Conservation (phyloP, 2,329 filamentous ascomycete species). For the Cladosporium sp. region DNA sequence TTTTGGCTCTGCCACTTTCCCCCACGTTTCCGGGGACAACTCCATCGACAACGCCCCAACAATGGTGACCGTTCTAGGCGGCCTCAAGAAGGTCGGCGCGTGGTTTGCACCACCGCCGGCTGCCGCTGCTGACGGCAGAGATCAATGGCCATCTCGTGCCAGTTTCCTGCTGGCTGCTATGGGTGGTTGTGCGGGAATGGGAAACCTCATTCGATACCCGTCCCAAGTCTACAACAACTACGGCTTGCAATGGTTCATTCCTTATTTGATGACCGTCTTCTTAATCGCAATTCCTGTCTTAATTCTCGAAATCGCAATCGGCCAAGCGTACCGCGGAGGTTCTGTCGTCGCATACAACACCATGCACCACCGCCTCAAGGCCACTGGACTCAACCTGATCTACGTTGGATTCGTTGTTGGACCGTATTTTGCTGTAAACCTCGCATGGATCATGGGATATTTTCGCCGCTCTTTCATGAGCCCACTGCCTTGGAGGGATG, state of each 20-base stretch:
- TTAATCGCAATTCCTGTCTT: conserved; percentile 53
- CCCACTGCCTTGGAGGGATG: conserved; percentile 51
- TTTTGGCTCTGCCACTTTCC: conserved; percentile 6
- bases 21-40: neutral
- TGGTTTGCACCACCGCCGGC: conserved; percentile 30
- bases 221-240: conserved; percentile 58
- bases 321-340: conserved; percentile 47
- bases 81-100: conserved; percentile 16
- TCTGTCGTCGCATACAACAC: conserved; percentile 35
- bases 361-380: conserved; percentile 50
- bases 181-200: conserved; percentile 55
- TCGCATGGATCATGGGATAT: conserved; percentile 57
- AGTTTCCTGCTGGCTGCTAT: conserved; percentile 55
- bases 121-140: conserved; percentile 35
- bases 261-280: conserved; percentile 52
- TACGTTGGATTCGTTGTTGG: conserved; percentile 53
- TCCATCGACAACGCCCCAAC: neutral
- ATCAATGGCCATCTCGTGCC: conserved; percentile 53
- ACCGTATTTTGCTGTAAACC: conserved; percentile 53
- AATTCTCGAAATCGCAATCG: conserved; percentile 50
- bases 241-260: conserved; percentile 57
- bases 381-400: conserved; percentile 49
- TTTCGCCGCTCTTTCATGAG: conserved; percentile 53
- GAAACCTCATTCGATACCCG: conserved; percentile 54
- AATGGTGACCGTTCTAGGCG: neutral